These are phyloP conservation scores for Chalciporus sp. DNA, from an alignment of 1,284 basidiomycete genomes.

Conservation along the genomic window DNA sequence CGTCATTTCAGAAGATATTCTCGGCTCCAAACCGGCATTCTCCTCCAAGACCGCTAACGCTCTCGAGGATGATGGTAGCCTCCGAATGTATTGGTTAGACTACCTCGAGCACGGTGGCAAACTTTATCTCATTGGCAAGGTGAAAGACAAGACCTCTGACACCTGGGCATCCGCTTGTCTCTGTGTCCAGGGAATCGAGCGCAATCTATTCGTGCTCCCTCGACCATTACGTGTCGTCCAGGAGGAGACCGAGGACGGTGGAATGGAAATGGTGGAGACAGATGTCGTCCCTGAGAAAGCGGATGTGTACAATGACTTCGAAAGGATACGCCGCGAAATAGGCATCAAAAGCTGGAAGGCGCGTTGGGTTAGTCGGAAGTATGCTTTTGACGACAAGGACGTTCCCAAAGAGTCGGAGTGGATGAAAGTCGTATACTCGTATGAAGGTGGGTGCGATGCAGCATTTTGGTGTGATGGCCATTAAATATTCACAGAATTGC, in stretches of 20 bases:
- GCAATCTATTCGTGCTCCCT: constrained; percentile 94
- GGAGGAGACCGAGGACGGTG: constrained; percentile 51
- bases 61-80: constrained; percentile 77
- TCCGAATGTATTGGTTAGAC: constrained; percentile 95
- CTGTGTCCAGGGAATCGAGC: constrained; percentile 83
- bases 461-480: not conserved
- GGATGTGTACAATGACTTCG: constrained; percentile 88
- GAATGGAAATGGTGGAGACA: constrained; percentile 59
- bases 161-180: constrained; percentile 88
- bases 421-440: constrained; percentile 92
- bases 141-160: constrained; percentile 70
- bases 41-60: constrained; percentile 50
- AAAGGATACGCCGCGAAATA: constrained; percentile 71
- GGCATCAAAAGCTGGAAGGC: constrained; percentile 80
- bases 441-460: constrained; percentile 57
- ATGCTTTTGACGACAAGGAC: constrained; percentile 89
- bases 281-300: constrained; percentile 69
- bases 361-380: constrained; percentile 88
- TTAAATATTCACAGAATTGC: constrained; percentile 43
- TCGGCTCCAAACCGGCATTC: constrained; percentile 52
- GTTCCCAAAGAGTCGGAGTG: constrained; percentile 83
- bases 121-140: constrained; percentile 86
- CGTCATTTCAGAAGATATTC: constrained; percentile 54
- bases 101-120: constrained; percentile 83
- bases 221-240: constrained; percentile 67